Percentiles rank a stretch among this genome's conserved stretches.
phyloP scores from a whole-genome alignment of 208 protist genomes.

The Porcisia deanei region DNA sequence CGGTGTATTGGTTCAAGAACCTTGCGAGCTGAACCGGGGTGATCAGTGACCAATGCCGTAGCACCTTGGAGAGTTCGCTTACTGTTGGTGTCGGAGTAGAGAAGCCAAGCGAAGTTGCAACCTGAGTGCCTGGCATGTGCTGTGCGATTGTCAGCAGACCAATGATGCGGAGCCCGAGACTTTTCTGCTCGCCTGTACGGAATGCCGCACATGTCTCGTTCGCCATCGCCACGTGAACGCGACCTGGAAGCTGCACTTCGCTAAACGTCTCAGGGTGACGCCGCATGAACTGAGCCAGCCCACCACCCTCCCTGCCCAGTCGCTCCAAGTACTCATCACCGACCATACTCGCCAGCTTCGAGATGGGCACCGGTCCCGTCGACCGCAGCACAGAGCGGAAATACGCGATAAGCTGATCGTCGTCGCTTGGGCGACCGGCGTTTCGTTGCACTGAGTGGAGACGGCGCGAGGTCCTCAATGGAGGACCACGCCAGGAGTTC shows the following conservation, averaged over 20 bases:
- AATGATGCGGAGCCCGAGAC: constrained; percentile 31
- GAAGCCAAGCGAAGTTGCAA: constrained; percentile 15
- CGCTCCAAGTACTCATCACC: constrained; percentile 62
- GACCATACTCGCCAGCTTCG: constrained; percentile 52
- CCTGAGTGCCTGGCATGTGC: constrained; percentile 29
- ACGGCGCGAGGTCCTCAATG: not conserved
- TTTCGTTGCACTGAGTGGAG: not conserved
- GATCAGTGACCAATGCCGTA: constrained; percentile 8
- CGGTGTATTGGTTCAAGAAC: constrained; percentile 4
- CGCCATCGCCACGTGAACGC: constrained; percentile 38
- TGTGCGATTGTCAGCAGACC: constrained; percentile 39
- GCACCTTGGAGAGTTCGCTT: constrained; percentile 9
- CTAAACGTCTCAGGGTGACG: constrained; percentile 18
- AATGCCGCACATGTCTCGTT: constrained; percentile 17
- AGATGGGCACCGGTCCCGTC: constrained; percentile 62
- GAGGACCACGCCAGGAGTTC: not conserved
- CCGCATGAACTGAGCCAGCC: constrained; percentile 35
- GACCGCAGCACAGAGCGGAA: constrained; percentile 11
- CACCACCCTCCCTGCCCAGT: constrained; percentile 27
- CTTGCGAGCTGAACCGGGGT: not conserved
- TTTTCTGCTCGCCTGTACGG: constrained; percentile 21
- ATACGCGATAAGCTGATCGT: not conserved
- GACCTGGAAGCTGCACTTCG: constrained; percentile 37
- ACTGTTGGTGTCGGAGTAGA: constrained; percentile 13
- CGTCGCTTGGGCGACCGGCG: not conserved